Base-by-base conservation (phyloP, 2,329 filamentous ascomycete species). In the Teratosphaeria zuluensis region DNA sequence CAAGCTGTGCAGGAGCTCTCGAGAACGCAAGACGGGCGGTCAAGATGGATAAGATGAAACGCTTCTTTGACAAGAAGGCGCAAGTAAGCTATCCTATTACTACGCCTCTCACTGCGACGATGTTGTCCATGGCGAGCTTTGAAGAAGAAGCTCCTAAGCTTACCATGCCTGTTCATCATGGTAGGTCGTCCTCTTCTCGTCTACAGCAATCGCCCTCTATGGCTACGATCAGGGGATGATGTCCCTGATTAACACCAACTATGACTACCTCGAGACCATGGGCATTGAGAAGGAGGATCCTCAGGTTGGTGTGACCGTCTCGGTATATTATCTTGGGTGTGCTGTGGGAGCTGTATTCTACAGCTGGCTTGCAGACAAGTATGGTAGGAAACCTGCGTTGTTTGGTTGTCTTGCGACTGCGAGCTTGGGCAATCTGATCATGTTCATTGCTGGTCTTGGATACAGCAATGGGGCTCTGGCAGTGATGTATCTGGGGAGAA, bases 271-370 rank as follows among this genome's bases (percentile, higher is more conserved):
- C 1, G 61, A 68, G 6, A 84, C 81, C 32, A 85, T 86, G 81
- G 76, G 76, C 54, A 81, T 85, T 38, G 59, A 64, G 6, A 73
- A 74, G 62, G 74, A 78, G 33, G 78, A 77, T 4, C 76, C 80
- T 1, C 64, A 84, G 24, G 81, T 85, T 38, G 82, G 83, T 57
- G 74, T 84, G 58, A 82, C 84, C 57, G 82, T 85, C 16, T 80
- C 80, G 2, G 75, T 85, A 32, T 85, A 85, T 73, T 85, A 85
- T 63, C 77, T 85, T 5, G 82, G 82, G n/a, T 84, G 81, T 63
- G 76, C 81, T 3, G 69, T 80, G 2, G 82, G 83, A 14, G 80
- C 82, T 1, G 77, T 84, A 0, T 62, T 83, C 21, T 82, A 83
- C 61, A 82, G 79, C n/a, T 77, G 73, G 65, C 71, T 80, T 24